Base-by-base conservation (phyloP, 805 yeast genomes). In the Kregervanrija delftensis region DNA sequence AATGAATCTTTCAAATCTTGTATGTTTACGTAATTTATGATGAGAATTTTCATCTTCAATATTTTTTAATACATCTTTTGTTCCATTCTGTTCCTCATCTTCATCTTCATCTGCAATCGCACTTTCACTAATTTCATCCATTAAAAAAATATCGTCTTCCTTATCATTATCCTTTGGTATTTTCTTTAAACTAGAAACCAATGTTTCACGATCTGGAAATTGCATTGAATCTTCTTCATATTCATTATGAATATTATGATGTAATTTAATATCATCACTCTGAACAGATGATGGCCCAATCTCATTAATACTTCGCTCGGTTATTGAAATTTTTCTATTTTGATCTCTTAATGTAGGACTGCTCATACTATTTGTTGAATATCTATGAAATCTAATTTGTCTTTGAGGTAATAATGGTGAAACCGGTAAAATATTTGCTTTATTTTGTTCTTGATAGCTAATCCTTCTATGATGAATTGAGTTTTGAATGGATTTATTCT, bases 1-100 rank as follows among this genome's bases (percentile, higher is more conserved):
- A 34, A 93, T 83, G 60, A 89, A 93, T 49, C 95, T 71, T 64
- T 86, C 95, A 35, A 84, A 79, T 43, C 82, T 66, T 0, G 84
- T 77, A 37, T 56, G 60, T 34, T 61, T 61, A 31, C 57, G 45
- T n/a, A 50, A 37, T 10, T 41, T 37, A 14, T 34, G 50, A 5
- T 8, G 39, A 16, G 14, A 43, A n/a, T 30, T 11, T 11, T 33
- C 31, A 16, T 41, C 39, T 9, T 44, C 42, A 11, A 12, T 15
- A 34, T 16, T 32, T 36, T 14, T 37, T 35, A 6, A 30, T 41
- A 39, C 44, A 40, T 42, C 35, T 13, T 36, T 12, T 14, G 31
- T 22, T 16, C 32, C n/a, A n/a, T 32, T 38, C 39, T 40, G 35
- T 13, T 40, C 30, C 8, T 33, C 41, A 12, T 46, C 48, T 13